Evolutionary conservation across 768 basidiomycete species (phyloP), one percentile per base, ranked within the genome.

Genomic region (Termitomyces sp.): DNA sequence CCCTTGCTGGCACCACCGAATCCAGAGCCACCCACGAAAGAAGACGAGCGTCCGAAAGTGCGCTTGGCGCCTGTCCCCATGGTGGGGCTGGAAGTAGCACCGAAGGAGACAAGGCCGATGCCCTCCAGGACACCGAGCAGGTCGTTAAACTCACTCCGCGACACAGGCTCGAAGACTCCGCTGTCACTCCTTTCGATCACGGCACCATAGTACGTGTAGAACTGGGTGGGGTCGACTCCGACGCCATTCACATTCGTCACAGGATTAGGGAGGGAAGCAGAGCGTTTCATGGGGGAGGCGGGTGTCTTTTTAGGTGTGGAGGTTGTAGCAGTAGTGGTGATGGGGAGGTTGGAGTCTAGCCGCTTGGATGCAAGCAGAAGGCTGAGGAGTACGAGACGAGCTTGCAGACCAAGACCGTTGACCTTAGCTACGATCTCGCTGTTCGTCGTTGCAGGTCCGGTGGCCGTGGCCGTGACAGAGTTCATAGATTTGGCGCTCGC

Each of bases 61-160:
- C 83, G 79, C 45, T 78, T 82, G 58, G 76, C 76, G 29, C 80
- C 54, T 10, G 65, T 38, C 14, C 61, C 51, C 10, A 48, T 37
- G 3, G 53, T 41, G 12, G 52, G 19, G 21, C 57, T 54, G 12
- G 51, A 48, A 17, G 56, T 19, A 16, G 54, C 56, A 59, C 64
- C 58, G 51, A 66, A 51, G 59, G 66, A 53, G 68, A 73, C 11
- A 73, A 75, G 11, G 75, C 91, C 92, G 7, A 82, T 78, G 4
- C 87, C 89, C 70, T 94, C 91, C 37, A 94, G 72, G 47, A 92
- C 73, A 25, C 82, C 80, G 0, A 89, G 65, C 3, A 93, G 75
- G 62, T 94, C 91, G 0, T 77, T 74, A 61, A 94, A 92, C 63
- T 92, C 90, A 66, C 82, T 89, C 9, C 88, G 78, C 10, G 86